These are phyloP conservation scores for Agaricus subrufescens DNA, from an alignment of 768 basidiomycete genomes.

Conservation along the genomic window DNA sequence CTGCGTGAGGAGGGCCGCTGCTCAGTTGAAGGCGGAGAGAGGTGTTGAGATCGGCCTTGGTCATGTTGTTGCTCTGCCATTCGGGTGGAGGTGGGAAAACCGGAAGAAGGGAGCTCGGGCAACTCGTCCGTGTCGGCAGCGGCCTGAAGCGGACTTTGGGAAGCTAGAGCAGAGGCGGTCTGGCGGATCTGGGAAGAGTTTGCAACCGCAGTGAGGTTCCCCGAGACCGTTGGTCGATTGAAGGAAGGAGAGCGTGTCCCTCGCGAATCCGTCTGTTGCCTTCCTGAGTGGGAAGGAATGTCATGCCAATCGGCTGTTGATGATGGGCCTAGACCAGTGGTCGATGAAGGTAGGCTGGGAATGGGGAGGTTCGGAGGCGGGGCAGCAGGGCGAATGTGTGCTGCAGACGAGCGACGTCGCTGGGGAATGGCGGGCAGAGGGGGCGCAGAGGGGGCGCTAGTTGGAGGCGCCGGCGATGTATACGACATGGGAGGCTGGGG, in stretches of 20 bases:
- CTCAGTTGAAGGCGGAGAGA: slow-evolving; percentile 23
- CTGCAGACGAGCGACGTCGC: slow-evolving; percentile 68
- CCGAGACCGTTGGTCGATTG: slow-evolving; percentile 33
- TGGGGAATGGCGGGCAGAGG: slow-evolving; percentile 30
- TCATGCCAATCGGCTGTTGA: slow-evolving; percentile 19
- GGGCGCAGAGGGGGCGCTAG: slow-evolving; percentile 15
- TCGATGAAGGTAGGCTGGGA: slow-evolving; percentile 51
- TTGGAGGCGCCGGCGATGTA: slow-evolving; percentile 24
- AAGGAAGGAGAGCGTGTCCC: slow-evolving; percentile 31
- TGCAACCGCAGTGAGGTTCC: slow-evolving; percentile 54
- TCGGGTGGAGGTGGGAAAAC: slow-evolving; percentile 35
- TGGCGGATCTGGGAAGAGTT: slow-evolving; percentile 54
- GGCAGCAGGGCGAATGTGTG: slow-evolving; percentile 56
- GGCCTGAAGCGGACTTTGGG: slow-evolving; percentile 19
- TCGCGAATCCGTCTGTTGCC: slow-evolving; percentile 22
- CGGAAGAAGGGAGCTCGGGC: slow-evolving; percentile 55
- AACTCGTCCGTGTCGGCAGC: slow-evolving; percentile 43
- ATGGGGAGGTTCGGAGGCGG: slow-evolving; percentile 76
- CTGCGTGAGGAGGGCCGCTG: slow-evolving; percentile 74
- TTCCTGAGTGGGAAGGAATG: slow-evolving; percentile 18
- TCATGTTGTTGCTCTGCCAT: slow-evolving; percentile 15
- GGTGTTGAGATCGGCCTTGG: slow-evolving; percentile 18
- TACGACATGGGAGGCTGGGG: slow-evolving; percentile 24
- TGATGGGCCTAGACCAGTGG: slow-evolving; percentile 13
- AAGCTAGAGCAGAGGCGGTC: slow-evolving; percentile 21